Base-by-base conservation (phyloP, 23 red algal genomes). In the Gracilariopsis chorda region DNA sequence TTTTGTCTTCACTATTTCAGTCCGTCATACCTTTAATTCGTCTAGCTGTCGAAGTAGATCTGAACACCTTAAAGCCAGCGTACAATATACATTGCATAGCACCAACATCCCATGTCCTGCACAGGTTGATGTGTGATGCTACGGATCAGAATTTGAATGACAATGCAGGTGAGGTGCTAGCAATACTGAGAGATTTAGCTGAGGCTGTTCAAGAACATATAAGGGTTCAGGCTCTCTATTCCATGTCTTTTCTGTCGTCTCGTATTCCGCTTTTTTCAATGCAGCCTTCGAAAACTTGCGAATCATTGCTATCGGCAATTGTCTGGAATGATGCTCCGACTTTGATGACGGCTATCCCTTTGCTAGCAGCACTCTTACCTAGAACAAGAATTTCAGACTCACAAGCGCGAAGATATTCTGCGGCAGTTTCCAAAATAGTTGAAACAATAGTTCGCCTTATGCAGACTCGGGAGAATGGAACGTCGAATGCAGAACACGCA, bases 271-370 rank as follows among this genome's bases (percentile, higher is more conserved):
- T 47, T 47, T 73, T 42, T n/a, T 20, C 32, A 1, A 73, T 73
- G 67, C 39, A 45, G 28, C 67, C 67, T 28, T 6, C 14, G 25
- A 19, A 1, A 9, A 73, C 67, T 11, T 73, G 39, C 23, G 47
- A 46, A 35, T 73, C 67, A 23, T 33, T 80, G 1, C 76, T 39
- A 57, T 37, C 23, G 3, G 46, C 76, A 17, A 8, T 80, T 24
- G n/a, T 45, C 1, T 80, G 76, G 76, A 19, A 45, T 28, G 76
- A 80, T 59, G 76, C 55, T 48, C 48, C 76, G 40, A 57, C 76
- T 28, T 80, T 48, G 30, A 80, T 59, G 76, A 27, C 39, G 51
- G 76, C 76, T 5, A 25, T 59, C 48, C 76, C 76, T 9, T 57
- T 80, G 32, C 48, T 80, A 34, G 76, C 76, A 1, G 48, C 76